Evolutionary conservation across 2,329 filamentous ascomycete species (phyloP).

Genomic region (Ilyonectria destructans): DNA sequence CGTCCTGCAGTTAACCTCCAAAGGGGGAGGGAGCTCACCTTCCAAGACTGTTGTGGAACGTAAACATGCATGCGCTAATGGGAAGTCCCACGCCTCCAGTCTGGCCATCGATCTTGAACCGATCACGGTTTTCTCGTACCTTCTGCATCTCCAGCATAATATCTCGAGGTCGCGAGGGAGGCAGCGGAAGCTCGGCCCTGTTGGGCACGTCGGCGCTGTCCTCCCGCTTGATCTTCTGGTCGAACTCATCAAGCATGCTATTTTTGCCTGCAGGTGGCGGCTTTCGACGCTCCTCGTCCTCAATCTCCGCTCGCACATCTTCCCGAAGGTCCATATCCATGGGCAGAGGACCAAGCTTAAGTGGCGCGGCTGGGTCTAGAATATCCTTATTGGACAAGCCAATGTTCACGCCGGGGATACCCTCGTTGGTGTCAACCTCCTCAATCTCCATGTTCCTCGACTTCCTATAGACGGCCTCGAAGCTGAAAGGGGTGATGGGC

Average conservation of each 20-base stretch:
- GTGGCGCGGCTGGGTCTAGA: slow-evolving; percentile 68
- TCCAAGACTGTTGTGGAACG: slow-evolving; percentile 96
- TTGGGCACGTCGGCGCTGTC: slow-evolving; percentile 88
- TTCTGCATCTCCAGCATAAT: slow-evolving; percentile 96
- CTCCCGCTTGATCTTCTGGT: slow-evolving; percentile 90
- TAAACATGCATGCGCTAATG: slow-evolving; percentile 96
- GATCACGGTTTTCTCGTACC: slow-evolving; percentile 91
- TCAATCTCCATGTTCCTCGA: slow-evolving; percentile 75
- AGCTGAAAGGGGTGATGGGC: slow-evolving; percentile 76
- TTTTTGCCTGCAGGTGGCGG: slow-evolving; percentile 80
- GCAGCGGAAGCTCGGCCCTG: slow-evolving; percentile 86
- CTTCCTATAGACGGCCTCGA: slow-evolving; percentile 72
- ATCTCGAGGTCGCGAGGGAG: slow-evolving; percentile 89
- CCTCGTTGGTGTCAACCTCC: slow-evolving; percentile 75
- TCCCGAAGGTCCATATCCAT: slow-evolving; percentile 87
- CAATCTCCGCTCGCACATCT: slow-evolving; percentile 89
- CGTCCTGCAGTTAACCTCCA: background rate
- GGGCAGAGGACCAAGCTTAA: slow-evolving; percentile 86
- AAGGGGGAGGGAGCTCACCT: slow-evolving; percentile 69
- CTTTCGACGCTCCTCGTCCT: slow-evolving; percentile 85
- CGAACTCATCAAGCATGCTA: slow-evolving; percentile 90
- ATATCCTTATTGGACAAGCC: slow-evolving; percentile 75
- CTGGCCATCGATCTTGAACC: slow-evolving; percentile 88
- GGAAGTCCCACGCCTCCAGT: slow-evolving; percentile 88
- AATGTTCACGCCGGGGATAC: slow-evolving; percentile 75